Base-by-base conservation (phyloP, 164 flowering plant species). In the Berberis thunbergii region DNA sequence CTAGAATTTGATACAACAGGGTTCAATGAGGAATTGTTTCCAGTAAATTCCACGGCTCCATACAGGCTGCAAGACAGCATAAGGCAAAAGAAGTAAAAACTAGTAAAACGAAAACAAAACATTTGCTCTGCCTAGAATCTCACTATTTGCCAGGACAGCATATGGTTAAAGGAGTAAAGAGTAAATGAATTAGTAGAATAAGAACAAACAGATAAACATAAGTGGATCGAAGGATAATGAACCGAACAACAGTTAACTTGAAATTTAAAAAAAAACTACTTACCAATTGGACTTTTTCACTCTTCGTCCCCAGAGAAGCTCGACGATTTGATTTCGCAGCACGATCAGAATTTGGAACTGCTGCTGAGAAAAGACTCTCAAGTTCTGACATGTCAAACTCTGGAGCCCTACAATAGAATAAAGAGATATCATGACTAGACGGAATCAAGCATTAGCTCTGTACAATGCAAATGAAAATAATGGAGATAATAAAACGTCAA, bases 301-400 rank as follows among this genome's bases (percentile, higher is more conserved):
- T 49, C 80, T 89, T 91, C 13, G 73, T 70, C 42, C 80, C 87
- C 64, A 68, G 54, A 12, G 88, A 64, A 41, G 83, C 71, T 8
- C 83, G 82, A 10, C 81, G 81, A 52, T 65, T 78, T 55, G 84
- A 69, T 75, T 83, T 86, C 41, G 75, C 85, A 59, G 79, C 87
- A 49, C 54, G 61, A 64, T 78, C 86, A 67, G 88, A 65, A 69
- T 55, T 79, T 59, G 97, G 91, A 59, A 71, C 83, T 56, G 86
- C 83, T 60, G 92, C 87, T 61, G 96, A 87, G 77, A 95, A 95
- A 69, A 91, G 87, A 74, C 69, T 79, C 74, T 91, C 98, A 57
- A 95, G 92, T 75, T 95, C 99, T 55, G 88, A 76, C 78, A 91
- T 80, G 78, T 95, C 99, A 79, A 95, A 78, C 72, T 86, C 95